Evolutionary conservation across 2,329 filamentous ascomycete genomes (phyloP).

Genomic region (Diaporthe aspalathi): DNA sequence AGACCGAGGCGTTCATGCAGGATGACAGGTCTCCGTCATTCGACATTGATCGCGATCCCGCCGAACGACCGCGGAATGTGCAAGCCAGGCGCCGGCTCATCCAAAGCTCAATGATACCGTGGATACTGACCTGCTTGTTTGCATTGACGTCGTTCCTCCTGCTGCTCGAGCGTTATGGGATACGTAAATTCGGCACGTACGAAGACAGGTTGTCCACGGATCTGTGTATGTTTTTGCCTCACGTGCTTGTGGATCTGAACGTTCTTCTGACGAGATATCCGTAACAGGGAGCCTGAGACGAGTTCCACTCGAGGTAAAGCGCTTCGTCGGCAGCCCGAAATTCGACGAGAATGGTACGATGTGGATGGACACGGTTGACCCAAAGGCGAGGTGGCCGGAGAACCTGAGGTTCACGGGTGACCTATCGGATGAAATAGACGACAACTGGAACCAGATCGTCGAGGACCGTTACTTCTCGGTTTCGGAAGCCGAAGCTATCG

Average conservation of each 20-base stretch:
- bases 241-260: not conserved
- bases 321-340: slow-evolving; percentile 35
- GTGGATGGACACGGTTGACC: slow-evolving; percentile 23
- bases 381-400: slow-evolving; percentile 34
- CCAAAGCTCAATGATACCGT: slow-evolving; percentile 36
- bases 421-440: slow-evolving; percentile 34
- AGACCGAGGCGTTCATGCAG: slow-evolving; percentile 17
- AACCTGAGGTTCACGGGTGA: slow-evolving; percentile 31
- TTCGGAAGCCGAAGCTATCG: slow-evolving; percentile 35
- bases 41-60: slow-evolving; percentile 16
- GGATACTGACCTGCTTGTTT: slow-evolving; percentile 37
- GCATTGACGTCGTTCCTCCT: slow-evolving; percentile 37
- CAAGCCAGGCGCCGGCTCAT: slow-evolving; percentile 19
- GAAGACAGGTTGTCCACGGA: slow-evolving; percentile 36
- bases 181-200: slow-evolving; percentile 36
- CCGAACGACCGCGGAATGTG: not conserved
- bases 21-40: slow-evolving; percentile 4
- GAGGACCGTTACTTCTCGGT: slow-evolving; percentile 39
- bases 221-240: slow-evolving; percentile 29
- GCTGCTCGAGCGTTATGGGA: slow-evolving; percentile 36
- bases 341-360: slow-evolving; percentile 39
- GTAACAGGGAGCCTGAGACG: slow-evolving; percentile 23
- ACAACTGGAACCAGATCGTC: slow-evolving; percentile 36
- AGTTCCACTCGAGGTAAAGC: slow-evolving; percentile 32
- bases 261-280: not conserved